Evolutionary conservation across 495 filamentous ascomycete species (phyloP), one percentile per base, ranked within the genome.

Genomic region (Penicillium fimorum): DNA sequence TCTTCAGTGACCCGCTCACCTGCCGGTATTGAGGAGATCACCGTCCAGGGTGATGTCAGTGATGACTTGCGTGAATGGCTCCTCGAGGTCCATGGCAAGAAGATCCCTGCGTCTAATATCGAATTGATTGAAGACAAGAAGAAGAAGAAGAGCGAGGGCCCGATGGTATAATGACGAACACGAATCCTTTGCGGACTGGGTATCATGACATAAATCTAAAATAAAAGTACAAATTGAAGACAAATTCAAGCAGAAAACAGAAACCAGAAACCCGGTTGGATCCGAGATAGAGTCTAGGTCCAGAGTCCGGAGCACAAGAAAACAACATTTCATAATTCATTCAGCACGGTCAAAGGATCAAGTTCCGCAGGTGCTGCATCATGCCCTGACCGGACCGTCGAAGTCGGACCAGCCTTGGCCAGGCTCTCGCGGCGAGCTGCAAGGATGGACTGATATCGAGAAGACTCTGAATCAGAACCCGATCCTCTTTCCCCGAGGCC

Each of bases 41-140:
- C 96, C 32, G 92, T 99, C 40, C 94, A 99, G 72, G 94, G 94
- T 13, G 94, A 99, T 74, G 84, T 97, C 60, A 95, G 91, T 70
- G 92, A 92, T 67, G 94, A 97, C 70, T 87, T 99, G 52, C 83
- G 87, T 62, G 95, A 97, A 61, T 97, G 89, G 77, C 69, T 99
- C 55, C 70, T 88, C 58, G 92, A 97, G 68, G 85, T 87, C 61
- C 92, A 96, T 67, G 84, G 84, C 63, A 82, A 85, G 38, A 77
- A 84, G 53, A 87, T 97, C 47, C 92, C 94, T 5, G 90, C 94
- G 69, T 89, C 91, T 66, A 97, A 98, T 74, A 88, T 97, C 57
- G 95, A 97, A 70, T 73, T 91, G 60, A 83, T 97, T 13, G 92
- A 96, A 73, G 91, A 95, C 68, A 94, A 92, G 82, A 93, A 93